Evolutionary conservation across 805 yeast genomes (phyloP), one percentile per base, ranked within the genome.

Genomic region (Cyberlindnera subsufficiens): DNA sequence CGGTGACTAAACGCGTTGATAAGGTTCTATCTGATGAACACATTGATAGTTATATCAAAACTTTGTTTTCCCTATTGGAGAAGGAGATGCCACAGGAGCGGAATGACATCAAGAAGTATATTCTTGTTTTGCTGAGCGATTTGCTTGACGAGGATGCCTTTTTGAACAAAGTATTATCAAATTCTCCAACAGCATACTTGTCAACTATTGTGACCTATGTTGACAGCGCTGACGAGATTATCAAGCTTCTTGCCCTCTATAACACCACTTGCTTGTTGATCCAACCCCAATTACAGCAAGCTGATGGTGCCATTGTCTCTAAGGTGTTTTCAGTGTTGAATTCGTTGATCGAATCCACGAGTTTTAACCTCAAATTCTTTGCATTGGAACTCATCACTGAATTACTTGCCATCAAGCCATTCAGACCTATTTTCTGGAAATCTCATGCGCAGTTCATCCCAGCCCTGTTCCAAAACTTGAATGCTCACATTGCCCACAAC

Each of bases 311-410:
- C 29, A 31, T 55, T 49, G 47, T 47, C 46, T 31, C 49, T 45
- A 17, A 37, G 18, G 27, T 51, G 1, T 50, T 55, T 19, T 29
- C 38, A 6, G 45, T 39, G 16, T 40, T 54, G 42, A 45, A 45
- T 38, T 32, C 47, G 5, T 42, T 58, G 29, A 30, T 53, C 16
- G 53, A 62, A 16, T 63, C 75, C 5, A 57, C 69, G 14, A 72
- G 71, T 44, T 48, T 68, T 44, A 78, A 77, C 55, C 65, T 72
- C 47, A 81, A 81, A 56, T 82, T 74, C 45, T 67, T 85, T 42
- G 76, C 77, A 3, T 71, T 82, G 35, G 95, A 86, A 58, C 68
- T 82, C 47, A 70, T 82, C 47, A 80, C 77, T 49, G 81, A 77
- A 50, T 67, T 88, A 38, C 64, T 85, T 16, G 67, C 78, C 22